Percentiles rank a stretch among this genome's conserved stretches.
These are phyloP conservation scores for Fistulinella staudtii DNA, from an alignment of 1,284 basidiomycete species.

Conservation along the genomic window DNA sequence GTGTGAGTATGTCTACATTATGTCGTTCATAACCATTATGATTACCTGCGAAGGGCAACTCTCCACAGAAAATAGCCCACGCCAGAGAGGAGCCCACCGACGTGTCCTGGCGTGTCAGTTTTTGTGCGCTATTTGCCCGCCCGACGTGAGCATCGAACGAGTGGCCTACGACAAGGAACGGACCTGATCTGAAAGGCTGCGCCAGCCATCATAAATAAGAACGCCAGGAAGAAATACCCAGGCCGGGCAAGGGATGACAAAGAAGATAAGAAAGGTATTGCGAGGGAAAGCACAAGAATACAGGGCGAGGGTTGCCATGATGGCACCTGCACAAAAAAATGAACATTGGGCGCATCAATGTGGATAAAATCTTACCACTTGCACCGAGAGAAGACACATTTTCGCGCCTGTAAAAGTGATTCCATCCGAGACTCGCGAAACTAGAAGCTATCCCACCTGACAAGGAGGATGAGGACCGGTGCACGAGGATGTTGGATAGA, in stretches of 20 bases:
- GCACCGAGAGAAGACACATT: conserved; percentile 66
- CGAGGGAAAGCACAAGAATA: conserved; percentile 69
- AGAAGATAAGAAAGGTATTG: conserved; percentile 75
- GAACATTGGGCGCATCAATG: not conserved
- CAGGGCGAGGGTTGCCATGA: conserved; percentile 69
- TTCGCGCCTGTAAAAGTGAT: conserved; percentile 40
- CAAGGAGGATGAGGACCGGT: not conserved
- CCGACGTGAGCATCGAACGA: too few relatives aligned
- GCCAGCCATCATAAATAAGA: conserved; percentile 61
- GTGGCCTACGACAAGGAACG: too few relatives aligned
- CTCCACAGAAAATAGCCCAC: conserved; percentile 52
- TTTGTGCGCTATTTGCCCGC: conserved; percentile 36
- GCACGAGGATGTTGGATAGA: not conserved
- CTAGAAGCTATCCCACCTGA: conserved; percentile 66
- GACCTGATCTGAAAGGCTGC: conserved; percentile 49
- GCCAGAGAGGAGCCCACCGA: conserved; percentile 75
- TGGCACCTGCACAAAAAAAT: conserved; percentile 55
- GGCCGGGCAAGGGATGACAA: conserved; percentile 79
- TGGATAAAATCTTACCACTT: conserved; percentile 62
- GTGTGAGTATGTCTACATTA: conserved; percentile 10
- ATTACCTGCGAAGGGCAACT: conserved; percentile 28
- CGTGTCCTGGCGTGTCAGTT: conserved; percentile 73
- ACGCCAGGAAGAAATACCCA: conserved; percentile 76
- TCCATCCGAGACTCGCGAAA: conserved; percentile 57
- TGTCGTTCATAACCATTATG: not conserved